phyloP scores from a whole-genome alignment of 306 rosid species.

The Macrotyloma uniflorum region DNA sequence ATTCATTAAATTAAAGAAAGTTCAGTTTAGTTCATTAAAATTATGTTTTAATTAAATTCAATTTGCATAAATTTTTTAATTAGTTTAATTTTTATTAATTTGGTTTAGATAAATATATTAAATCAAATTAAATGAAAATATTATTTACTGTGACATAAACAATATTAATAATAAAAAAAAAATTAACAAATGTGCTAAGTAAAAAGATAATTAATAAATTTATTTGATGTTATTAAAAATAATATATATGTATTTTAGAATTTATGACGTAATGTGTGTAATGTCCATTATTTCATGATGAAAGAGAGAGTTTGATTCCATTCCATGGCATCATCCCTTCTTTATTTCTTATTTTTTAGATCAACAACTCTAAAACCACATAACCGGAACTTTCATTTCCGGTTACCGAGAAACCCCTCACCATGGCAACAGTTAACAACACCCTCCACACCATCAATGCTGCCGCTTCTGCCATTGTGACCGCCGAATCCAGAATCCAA shows the following conservation, averaged over 20 bases:
- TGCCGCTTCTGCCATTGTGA: slow-evolving; percentile 74
- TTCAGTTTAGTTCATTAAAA: no score
- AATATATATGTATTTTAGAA: neutral
- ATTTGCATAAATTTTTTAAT: no score
- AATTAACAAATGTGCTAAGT: no score
- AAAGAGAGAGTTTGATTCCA: neutral
- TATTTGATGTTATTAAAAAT: neutral
- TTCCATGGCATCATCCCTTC: neutral
- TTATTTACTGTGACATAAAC: no score
- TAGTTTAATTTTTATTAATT: no score
- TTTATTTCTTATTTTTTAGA: neutral
- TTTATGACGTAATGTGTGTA: neutral
- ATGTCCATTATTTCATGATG: neutral
- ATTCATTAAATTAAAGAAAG: no score
- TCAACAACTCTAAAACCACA: slow-evolving; percentile 24
- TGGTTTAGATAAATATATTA: no score
- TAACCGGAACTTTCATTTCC: slow-evolving; percentile 25
- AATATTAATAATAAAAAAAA: no score
- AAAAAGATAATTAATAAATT: no score
- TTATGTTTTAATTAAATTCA: no score
- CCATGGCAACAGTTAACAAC: slow-evolving; percentile 54
- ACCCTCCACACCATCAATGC: slow-evolving; percentile 77
- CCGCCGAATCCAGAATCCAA: slow-evolving; percentile 67
- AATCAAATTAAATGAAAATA: no score
- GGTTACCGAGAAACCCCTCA: slow-evolving; percentile 8